A percentile compares a stretch with the other conserved stretches of the same genome.
phyloP scores from a whole-genome alignment of 495 filamentous ascomycete species.

The Hypoxylon crocopeplum region DNA sequence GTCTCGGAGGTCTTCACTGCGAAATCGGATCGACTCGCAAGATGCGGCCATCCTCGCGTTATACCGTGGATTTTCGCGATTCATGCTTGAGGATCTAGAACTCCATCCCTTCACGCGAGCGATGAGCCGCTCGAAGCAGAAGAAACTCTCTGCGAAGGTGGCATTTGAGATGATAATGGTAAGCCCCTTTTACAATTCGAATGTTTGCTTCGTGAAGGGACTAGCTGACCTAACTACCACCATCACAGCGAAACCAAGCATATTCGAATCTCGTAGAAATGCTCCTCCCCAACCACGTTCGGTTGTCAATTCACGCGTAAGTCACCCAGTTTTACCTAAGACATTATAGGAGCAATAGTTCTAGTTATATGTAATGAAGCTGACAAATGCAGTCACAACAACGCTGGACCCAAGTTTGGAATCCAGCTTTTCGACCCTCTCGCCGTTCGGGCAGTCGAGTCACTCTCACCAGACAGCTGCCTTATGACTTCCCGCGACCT shows the following conservation, averaged over 20 bases:
- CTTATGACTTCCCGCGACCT: constrained; percentile 36
- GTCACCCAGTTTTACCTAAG: constrained; percentile 8
- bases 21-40: constrained; percentile 43
- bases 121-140: constrained; percentile 39
- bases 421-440: constrained; percentile 45
- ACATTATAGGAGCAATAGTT: background rate
- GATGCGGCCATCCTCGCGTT: constrained; percentile 45
- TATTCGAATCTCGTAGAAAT: constrained; percentile 52
- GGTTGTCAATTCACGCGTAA: constrained; percentile 49
- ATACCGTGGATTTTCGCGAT: constrained; percentile 54
- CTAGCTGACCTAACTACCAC: constrained; percentile 2
- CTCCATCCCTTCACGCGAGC: constrained; percentile 32
- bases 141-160: constrained; percentile 44
- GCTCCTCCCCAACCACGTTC: constrained; percentile 45
- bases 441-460: constrained; percentile 34
- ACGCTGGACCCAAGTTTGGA: constrained; percentile 52
- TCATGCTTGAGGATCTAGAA: constrained; percentile 55
- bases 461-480: constrained; percentile 14
- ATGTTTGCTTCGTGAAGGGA: background rate
- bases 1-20: constrained; percentile 34
- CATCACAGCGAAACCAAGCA: constrained; percentile 44
- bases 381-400: constrained; percentile 41
- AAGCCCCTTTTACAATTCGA: background rate
- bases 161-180: constrained; percentile 47
- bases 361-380: background rate